Evolutionary conservation across 768 basidiomycete genomes (phyloP).

Genomic region (Lentinus tigrinus): DNA sequence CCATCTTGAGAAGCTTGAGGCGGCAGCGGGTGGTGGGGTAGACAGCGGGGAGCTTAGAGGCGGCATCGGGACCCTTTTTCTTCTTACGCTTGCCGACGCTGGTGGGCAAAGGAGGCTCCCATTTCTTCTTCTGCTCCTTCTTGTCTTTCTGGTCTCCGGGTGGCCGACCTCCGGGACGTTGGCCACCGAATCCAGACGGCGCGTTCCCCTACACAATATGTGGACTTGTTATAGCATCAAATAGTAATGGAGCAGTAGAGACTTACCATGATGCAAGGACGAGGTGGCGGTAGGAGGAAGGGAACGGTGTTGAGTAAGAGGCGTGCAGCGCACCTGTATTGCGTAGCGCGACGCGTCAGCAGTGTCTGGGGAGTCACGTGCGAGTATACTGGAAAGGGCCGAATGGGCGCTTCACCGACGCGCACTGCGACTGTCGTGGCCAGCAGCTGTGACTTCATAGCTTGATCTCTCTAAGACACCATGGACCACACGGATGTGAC

Average conservation of each 20-base stretch:
- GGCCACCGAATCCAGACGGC: conserved; percentile 56
- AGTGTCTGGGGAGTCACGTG: conserved; percentile 14
- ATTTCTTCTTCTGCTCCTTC: conserved; percentile 81
- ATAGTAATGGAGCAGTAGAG: no score
- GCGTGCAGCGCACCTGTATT: background rate
- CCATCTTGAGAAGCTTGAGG: conserved; percentile 91
- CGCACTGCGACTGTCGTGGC: background rate
- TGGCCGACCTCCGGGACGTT: conserved; percentile 25
- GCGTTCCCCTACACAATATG: conserved; percentile 60
- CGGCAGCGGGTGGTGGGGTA: conserved; percentile 95
- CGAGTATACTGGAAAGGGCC: conserved; percentile 1
- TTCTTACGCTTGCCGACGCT: conserved; percentile 96
- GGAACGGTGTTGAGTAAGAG: background rate
- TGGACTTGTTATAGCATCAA: background rate
- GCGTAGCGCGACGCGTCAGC: conserved; percentile 34
- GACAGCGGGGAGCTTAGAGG: conserved; percentile 89
- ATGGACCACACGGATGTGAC: conserved; percentile 23
- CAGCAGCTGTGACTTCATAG: background rate
- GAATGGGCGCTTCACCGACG: conserved; percentile 4
- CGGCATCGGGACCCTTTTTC: conserved; percentile 83
- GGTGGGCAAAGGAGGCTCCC: conserved; percentile 97
- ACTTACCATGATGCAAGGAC: conserved; percentile 16
- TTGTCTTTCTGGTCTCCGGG: conserved; percentile 47
- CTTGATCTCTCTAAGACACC: background rate
- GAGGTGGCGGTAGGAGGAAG: background rate